Conservation (phyloP, 805 yeast genomes). For the Torulaspora microellipsoides region DNA sequence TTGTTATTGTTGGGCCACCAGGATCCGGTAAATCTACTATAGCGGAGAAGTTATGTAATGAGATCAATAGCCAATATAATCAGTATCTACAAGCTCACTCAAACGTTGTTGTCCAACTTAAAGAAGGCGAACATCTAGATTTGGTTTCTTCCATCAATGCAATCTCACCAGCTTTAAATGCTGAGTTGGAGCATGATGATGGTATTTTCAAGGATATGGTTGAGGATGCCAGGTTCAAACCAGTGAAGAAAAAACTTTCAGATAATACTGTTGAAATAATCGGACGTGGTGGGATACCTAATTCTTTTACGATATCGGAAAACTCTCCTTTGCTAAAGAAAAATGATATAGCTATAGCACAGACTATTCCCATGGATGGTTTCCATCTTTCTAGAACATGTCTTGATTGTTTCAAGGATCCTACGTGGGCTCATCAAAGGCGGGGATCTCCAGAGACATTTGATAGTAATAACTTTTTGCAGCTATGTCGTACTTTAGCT, state of each 20-base stretch:
- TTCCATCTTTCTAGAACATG: slow-evolving; percentile 56
- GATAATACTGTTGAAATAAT: slow-evolving; percentile 23
- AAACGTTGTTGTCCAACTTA: neutral
- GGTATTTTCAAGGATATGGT: slow-evolving; percentile 20
- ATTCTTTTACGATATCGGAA: slow-evolving; percentile 18
- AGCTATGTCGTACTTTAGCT: slow-evolving; percentile 22
- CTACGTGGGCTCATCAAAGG: slow-evolving; percentile 52
- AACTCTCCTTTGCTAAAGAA: neutral
- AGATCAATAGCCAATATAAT: slow-evolving; percentile 35
- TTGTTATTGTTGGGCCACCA: slow-evolving; percentile 71
- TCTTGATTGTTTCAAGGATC: slow-evolving; percentile 48
- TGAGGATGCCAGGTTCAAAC: slow-evolving; percentile 22
- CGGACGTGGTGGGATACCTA: slow-evolving; percentile 32
- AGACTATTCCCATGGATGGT: slow-evolving; percentile 69
- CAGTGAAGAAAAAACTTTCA: slow-evolving; percentile 17
- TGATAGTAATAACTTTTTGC: slow-evolving; percentile 46
- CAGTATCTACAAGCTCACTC: slow-evolving; percentile 8
- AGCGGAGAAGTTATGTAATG: slow-evolving; percentile 43
- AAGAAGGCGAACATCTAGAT: neutral
- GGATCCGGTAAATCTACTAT: slow-evolving; percentile 83
- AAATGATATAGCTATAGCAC: slow-evolving; percentile 34
- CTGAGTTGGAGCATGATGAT: slow-evolving; percentile 9
- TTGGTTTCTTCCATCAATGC: slow-evolving; percentile 7
- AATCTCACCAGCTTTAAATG: slow-evolving; percentile 9
- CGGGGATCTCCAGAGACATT: slow-evolving; percentile 89